Evolutionary conservation across 176 grass and related monocot genomes (phyloP).

Genomic region (Carex myosuroides): DNA sequence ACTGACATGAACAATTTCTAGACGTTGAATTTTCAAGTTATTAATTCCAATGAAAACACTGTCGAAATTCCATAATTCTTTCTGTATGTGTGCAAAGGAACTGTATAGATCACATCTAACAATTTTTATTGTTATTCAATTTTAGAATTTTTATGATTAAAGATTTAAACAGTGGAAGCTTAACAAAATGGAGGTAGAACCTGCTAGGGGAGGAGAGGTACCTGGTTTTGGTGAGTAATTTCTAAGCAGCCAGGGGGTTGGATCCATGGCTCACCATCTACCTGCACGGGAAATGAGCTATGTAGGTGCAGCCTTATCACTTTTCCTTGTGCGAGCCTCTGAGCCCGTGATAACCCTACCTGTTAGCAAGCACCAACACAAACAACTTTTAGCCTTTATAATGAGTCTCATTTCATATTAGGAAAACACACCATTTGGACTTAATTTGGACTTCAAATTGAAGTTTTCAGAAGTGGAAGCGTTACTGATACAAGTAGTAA

Average conservation of each 20-base stretch:
- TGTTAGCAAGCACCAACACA: slow-evolving; percentile 27
- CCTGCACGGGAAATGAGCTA: slow-evolving; percentile 91
- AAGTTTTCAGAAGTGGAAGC: not conserved
- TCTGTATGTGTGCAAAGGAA: not conserved
- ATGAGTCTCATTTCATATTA: not conserved
- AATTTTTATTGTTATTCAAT: not conserved
- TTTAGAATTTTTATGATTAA: not conserved
- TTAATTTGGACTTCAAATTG: not conserved
- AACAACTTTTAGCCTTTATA: not conserved
- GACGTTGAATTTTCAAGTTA: not conserved
- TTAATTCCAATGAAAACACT: not conserved
- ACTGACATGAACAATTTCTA: not conserved
- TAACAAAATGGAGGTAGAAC: not conserved
- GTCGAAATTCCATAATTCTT: not conserved
- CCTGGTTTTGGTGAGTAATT: slow-evolving; percentile 82
- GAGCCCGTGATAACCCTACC: slow-evolving; percentile 85
- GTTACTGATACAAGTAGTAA: not conserved
- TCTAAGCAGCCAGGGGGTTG: slow-evolving; percentile 81
- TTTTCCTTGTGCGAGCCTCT: slow-evolving; percentile 75
- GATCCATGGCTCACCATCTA: slow-evolving; percentile 98
- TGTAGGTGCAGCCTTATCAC: slow-evolving; percentile 70
- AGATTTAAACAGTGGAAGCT: not conserved
- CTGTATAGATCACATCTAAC: not conserved
- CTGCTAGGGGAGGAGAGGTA: slow-evolving; percentile 2
- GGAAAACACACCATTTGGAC: not conserved